Conservation (phyloP, 2,329 filamentous ascomycete species). For the Pseudocercospora eumusae region DNA sequence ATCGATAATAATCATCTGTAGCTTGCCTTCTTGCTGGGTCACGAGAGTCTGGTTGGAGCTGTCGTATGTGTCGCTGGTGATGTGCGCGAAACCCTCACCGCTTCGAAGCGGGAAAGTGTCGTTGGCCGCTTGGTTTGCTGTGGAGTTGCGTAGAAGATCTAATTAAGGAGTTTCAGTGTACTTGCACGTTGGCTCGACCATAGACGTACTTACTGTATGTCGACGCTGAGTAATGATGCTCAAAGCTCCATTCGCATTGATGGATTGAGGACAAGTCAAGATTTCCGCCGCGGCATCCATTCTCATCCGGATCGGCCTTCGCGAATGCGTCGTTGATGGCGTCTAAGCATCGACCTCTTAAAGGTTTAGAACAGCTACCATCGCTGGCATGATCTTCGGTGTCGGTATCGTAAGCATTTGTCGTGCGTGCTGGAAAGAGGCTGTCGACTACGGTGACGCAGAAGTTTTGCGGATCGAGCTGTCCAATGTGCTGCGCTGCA, state of each 20-base stretch:
- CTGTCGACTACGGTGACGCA: slow-evolving; percentile 21
- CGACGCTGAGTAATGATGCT: slow-evolving; percentile 4
- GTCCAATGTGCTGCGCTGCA: slow-evolving; percentile 14
- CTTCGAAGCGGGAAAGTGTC: slow-evolving; percentile 5
- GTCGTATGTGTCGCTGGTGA: slow-evolving; percentile 17
- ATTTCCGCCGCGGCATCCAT: slow-evolving; percentile 15
- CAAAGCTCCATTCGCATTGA: slow-evolving; percentile 17
- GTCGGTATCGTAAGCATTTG: slow-evolving; percentile 10
- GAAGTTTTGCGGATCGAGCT: slow-evolving; percentile 19
- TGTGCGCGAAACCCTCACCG: slow-evolving; percentile 21
- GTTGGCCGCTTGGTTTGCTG: not conserved
- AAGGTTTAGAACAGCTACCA: slow-evolving; percentile 17
- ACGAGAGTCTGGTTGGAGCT: slow-evolving; percentile 14
- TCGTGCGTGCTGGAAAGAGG: slow-evolving; percentile 5
- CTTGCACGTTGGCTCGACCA: not conserved
- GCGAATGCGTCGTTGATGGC: slow-evolving; percentile 15
- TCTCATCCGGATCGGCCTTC: slow-evolving; percentile 13
- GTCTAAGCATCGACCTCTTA: slow-evolving; percentile 14
- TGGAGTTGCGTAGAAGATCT: slow-evolving; percentile 12
- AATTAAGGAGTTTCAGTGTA: not conserved
- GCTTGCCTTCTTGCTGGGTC: slow-evolving; percentile 13
- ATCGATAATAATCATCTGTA: slow-evolving; percentile 21
- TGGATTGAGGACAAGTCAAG: slow-evolving; percentile 11
- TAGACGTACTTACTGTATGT: slow-evolving; percentile 14
- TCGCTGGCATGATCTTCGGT: slow-evolving; percentile 20